These are phyloP conservation scores for Boletus patriciae DNA, from an alignment of 768 basidiomycete genomes.

Conservation along the genomic window DNA sequence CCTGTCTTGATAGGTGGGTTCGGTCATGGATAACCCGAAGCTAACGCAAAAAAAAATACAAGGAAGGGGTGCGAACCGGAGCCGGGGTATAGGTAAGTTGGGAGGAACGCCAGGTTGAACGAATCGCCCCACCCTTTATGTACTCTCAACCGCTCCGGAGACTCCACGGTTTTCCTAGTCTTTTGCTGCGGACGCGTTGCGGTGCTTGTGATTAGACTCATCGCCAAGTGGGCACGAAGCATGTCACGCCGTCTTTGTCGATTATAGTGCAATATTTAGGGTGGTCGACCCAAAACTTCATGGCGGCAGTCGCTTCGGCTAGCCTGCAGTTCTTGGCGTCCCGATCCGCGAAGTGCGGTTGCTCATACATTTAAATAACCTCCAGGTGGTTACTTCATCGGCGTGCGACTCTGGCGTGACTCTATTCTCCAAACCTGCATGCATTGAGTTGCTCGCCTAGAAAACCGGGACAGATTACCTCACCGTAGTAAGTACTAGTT, in stretches of 20 bases:
- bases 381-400: background rate
- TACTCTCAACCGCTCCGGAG: background rate
- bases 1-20: background rate
- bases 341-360: slow-evolving; percentile 10
- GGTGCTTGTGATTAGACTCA: background rate
- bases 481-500: background rate
- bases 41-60: slow-evolving; percentile 1
- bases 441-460: background rate
- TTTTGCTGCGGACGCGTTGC: slow-evolving; percentile 2
- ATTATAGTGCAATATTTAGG: background rate
- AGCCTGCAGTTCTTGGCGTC: slow-evolving; percentile 17
- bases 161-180: background rate
- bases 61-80: background rate
- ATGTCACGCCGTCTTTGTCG: slow-evolving; percentile 12
- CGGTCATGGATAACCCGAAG: slow-evolving; percentile 1
- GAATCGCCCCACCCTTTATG: slow-evolving; percentile 14
- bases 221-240: slow-evolving; percentile 1
- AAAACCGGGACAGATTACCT: slow-evolving; percentile 6
- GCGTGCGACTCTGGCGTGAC: background rate
- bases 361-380: background rate
- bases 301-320: background rate
- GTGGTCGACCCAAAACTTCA: background rate
- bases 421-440: background rate
- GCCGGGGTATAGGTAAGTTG: background rate
- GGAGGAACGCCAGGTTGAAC: background rate